phyloP scores from a whole-genome alignment of 352 stramenopile genomes.

The Plasmopara viticola region DNA sequence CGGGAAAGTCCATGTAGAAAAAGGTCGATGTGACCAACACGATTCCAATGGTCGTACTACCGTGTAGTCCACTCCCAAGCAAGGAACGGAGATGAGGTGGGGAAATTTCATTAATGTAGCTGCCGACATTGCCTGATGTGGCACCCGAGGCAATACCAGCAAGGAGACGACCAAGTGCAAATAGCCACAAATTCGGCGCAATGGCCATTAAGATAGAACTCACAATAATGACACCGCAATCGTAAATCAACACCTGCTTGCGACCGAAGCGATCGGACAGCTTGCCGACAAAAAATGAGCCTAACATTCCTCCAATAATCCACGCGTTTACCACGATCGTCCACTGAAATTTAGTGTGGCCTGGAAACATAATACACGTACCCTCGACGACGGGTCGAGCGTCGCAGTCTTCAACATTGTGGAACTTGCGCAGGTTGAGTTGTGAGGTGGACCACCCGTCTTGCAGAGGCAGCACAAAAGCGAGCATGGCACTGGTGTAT shows the following conservation, averaged over 20 bases:
- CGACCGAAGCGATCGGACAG: slow-evolving; percentile 35
- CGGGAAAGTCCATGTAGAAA: slow-evolving; percentile 47
- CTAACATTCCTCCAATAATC: slow-evolving; percentile 45
- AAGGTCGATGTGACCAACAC: slow-evolving; percentile 40
- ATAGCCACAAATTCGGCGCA: slow-evolving; percentile 28
- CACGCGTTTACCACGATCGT: slow-evolving; percentile 44
- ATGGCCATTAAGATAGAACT: slow-evolving; percentile 26
- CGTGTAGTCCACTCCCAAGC: slow-evolving; percentile 32
- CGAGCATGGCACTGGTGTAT: slow-evolving; percentile 30
- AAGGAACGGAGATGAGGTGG: slow-evolving; percentile 32
- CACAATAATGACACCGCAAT: slow-evolving; percentile 34
- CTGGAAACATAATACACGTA: slow-evolving; percentile 42
- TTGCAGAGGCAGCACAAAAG: slow-evolving; percentile 31
- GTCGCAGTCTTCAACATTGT: slow-evolving; percentile 31
- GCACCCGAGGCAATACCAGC: slow-evolving; percentile 46
- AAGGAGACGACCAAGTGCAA: slow-evolving; percentile 38
- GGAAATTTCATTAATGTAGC: slow-evolving; percentile 47
- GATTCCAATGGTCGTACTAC: slow-evolving; percentile 34
- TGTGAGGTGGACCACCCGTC: slow-evolving; percentile 42
- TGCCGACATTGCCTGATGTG: slow-evolving; percentile 32
- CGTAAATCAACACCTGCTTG: slow-evolving; percentile 36
- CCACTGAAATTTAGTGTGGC: slow-evolving; percentile 40
- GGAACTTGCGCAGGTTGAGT: slow-evolving; percentile 40
- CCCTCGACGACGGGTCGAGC: slow-evolving; percentile 19
- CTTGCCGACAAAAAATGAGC: slow-evolving; percentile 26